Evolutionary conservation across 2,329 filamentous ascomycete genomes (phyloP).

Genomic region (Penicillium sp.): DNA sequence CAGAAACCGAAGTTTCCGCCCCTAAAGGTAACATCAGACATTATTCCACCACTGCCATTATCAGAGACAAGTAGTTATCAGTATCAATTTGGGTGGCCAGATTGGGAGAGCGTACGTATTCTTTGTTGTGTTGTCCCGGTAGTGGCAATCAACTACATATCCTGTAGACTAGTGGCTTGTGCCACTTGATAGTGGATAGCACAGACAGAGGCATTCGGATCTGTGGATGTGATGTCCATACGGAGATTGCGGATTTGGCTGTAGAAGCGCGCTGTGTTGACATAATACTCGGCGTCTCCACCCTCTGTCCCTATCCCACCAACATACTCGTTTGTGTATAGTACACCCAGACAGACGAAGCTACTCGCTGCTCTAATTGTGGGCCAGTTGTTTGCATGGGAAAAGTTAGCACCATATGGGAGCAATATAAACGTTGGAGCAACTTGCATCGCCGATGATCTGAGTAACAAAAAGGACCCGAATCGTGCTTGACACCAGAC

Average conservation of each 20-base stretch:
- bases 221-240: slow-evolving; percentile 64
- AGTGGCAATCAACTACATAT: slow-evolving; percentile 37
- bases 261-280: slow-evolving; percentile 58
- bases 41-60: slow-evolving; percentile 59
- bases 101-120: neutral
- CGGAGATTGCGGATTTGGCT: slow-evolving; percentile 73
- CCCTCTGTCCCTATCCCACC: slow-evolving; percentile 15
- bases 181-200: slow-evolving; percentile 77
- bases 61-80: slow-evolving; percentile 22
- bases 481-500: slow-evolving; percentile 24
- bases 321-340: slow-evolving; percentile 78
- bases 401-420: neutral
- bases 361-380: slow-evolving; percentile 55
- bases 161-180: slow-evolving; percentile 73
- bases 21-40: slow-evolving; percentile 63
- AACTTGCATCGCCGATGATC: slow-evolving; percentile 23
- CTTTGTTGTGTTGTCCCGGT: slow-evolving; percentile 12
- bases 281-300: slow-evolving; percentile 63
- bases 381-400: slow-evolving; percentile 27
- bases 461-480: slow-evolving; percentile 23
- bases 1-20: slow-evolving; percentile 55
- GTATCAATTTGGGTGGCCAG: neutral
- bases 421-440: neutral
- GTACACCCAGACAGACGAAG: slow-evolving; percentile 79
- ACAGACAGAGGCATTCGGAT: slow-evolving; percentile 49